phyloP scores from a whole-genome alignment of 2,329 filamentous ascomycete genomes.

The Cercospora sp. region DNA sequence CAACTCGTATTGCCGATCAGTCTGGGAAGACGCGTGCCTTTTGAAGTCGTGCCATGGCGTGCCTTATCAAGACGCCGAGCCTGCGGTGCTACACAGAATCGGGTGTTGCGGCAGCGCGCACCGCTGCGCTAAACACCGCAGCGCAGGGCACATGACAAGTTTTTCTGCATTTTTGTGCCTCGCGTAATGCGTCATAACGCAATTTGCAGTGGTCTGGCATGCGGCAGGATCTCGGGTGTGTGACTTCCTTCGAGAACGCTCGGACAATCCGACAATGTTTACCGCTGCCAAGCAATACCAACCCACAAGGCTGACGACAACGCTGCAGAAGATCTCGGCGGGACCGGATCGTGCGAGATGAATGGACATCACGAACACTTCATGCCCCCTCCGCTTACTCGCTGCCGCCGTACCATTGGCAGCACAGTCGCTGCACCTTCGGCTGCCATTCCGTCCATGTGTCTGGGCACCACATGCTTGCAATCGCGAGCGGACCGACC shows the following conservation, averaged over 20 bases:
- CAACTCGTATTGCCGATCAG: not conserved
- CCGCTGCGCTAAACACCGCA: not conserved
- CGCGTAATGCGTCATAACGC: conserved; percentile 1
- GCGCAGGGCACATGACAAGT: not conserved
- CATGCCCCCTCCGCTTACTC: not conserved
- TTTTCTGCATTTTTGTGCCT: not conserved
- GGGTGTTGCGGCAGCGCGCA: not conserved
- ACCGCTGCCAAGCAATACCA: conserved; percentile 4
- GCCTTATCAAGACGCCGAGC: conserved; percentile 3
- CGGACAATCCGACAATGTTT: not conserved
- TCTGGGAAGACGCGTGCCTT: not conserved
- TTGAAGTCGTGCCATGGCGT: conserved; percentile 1
- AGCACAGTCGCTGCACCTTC: not conserved
- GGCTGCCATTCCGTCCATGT: not conserved
- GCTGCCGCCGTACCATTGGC: not conserved
- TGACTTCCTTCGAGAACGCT: not conserved
- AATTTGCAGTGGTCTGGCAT: not conserved
- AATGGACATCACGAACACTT: not conserved
- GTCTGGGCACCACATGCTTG: not conserved
- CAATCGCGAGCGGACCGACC: not conserved
- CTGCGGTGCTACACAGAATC: not conserved
- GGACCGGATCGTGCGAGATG: not conserved
- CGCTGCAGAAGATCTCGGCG: conserved; percentile 7
- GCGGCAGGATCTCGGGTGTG: not conserved
- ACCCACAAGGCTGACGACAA: conserved; percentile 6